Evolutionary conservation across 192 early-diverging fungal species (phyloP).

Genomic region (Coemansia sp.): DNA sequence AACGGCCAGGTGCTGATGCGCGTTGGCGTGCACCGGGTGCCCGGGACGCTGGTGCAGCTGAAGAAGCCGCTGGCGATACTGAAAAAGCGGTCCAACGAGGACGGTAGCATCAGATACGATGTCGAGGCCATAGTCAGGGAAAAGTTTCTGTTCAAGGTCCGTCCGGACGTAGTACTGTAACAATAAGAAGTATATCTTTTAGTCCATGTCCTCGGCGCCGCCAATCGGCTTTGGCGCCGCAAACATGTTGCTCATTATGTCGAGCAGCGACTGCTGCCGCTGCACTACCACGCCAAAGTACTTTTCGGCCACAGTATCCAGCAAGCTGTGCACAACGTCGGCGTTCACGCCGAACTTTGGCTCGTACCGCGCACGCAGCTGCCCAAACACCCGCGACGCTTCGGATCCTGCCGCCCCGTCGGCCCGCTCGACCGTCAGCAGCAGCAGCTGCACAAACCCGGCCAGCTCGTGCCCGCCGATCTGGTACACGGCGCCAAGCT

Average conservation of each 20-base stretch:
- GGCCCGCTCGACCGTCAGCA: constrained; percentile 61
- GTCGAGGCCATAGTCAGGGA: constrained; percentile 41
- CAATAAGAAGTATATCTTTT: constrained; percentile 12
- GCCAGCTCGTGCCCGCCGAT: constrained; percentile 49
- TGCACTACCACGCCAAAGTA: constrained; percentile 51
- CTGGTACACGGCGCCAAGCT: constrained; percentile 48
- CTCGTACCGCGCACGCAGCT: constrained; percentile 33
- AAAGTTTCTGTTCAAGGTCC: constrained; percentile 45
- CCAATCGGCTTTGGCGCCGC: no score
- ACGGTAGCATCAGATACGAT: constrained; percentile 6
- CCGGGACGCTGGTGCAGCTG: constrained; percentile 26
- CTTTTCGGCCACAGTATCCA: constrained; percentile 39
- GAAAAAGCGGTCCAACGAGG: constrained; percentile 5
- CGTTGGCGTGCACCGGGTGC: constrained; percentile 36
- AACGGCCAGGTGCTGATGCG: constrained; percentile 30
- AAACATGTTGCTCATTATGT: constrained; percentile 46
- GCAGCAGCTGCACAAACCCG: constrained; percentile 64
- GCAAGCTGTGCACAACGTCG: constrained; percentile 16
- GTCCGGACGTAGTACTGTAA: constrained; percentile 36
- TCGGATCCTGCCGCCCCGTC: constrained; percentile 27
- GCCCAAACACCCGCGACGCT: constrained; percentile 15
- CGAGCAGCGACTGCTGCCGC: constrained; percentile 47
- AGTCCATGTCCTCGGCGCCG: constrained; percentile 46
- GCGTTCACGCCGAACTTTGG: constrained; percentile 34
- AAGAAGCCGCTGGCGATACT: constrained; percentile 43